These are phyloP conservation scores for Platanthera guangdongensis DNA, from an alignment of 106 monocot genomes.

Conservation along the genomic window DNA sequence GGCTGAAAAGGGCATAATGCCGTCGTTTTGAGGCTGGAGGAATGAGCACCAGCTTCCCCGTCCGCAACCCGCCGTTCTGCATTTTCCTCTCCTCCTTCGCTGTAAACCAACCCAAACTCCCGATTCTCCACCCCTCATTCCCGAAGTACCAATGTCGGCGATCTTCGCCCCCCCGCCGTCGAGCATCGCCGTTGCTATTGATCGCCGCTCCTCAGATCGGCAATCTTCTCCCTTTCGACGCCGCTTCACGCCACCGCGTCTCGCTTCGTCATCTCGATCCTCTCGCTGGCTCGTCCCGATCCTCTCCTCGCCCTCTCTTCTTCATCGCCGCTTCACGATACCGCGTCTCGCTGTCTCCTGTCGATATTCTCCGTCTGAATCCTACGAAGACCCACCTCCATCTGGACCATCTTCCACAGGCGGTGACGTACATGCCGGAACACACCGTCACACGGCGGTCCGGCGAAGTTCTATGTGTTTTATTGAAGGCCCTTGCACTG, in stretches of 20 bases:
- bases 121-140: background rate
- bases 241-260: background rate
- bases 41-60: too few relatives aligned
- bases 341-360: background rate
- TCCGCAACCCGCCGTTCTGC: too few relatives aligned
- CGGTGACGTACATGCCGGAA: background rate
- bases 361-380: background rate
- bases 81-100: too few relatives aligned
- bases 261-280: background rate
- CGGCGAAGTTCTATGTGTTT: slow-evolving; percentile 32
- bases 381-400: slow-evolving; percentile 1
- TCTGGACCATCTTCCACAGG: background rate
- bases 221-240: background rate
- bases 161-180: background rate
- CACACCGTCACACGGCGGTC: background rate
- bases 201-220: background rate
- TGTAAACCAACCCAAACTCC: too few relatives aligned
- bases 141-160: background rate
- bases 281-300: background rate
- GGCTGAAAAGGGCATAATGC: too few relatives aligned
- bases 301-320: background rate
- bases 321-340: background rate
- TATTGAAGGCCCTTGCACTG: slow-evolving; percentile 40
- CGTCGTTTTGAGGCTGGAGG: too few relatives aligned
- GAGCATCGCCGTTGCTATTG: background rate